Evolutionary conservation across 352 stramenopile species (phyloP), one percentile per base, ranked within the genome.

Genomic region (Plasmopara viticola): DNA sequence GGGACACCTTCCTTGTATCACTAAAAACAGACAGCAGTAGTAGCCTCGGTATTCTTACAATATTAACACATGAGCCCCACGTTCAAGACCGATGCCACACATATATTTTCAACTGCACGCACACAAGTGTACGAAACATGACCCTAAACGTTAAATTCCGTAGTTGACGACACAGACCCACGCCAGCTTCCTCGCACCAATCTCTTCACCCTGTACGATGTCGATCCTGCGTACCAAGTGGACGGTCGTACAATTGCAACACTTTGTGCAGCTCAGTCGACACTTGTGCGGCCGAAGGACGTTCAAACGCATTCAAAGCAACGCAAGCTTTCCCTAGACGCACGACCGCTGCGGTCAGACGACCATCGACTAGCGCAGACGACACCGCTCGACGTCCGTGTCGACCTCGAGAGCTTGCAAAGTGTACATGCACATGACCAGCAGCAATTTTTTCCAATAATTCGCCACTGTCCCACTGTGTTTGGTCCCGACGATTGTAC

Each of bases 291-390:
- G 68, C 68, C 44, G 72, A 68, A 15, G 74, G 74, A 8, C 74
- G 72, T 20, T 63, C 45, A 7, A 48, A 58, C 44, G 75, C 70
- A 41, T 86, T 62, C 20, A 76, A 38, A 7, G 58, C 58, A 25
- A 84, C 61, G 56, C 75, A 86, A 44, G 63, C 37, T 31, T 59
- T 64, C n/a, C 55, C 75, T 15, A 86, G 55, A 20, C 51, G 44
- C 52, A 64, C 64, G 15, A 79, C 48, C 6, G 55, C 58, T 4
- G 48, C 34, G 5, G 51, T 52, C 38, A 41, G n/a, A 31, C 48
- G 49, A 33, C 47, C 5, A 43, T 70, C 42, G 54, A 60, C 25
- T 31, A 48, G 49, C n/a, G 43, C n/a, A n/a, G 30, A 39, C 2
- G 44, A 34, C n/a, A 48, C 57, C 4, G 51, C 35, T 44, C 48